These are phyloP conservation scores for Colletotrichum tropicicola DNA, from an alignment of 2,329 filamentous ascomycete genomes.

Conservation along the genomic window DNA sequence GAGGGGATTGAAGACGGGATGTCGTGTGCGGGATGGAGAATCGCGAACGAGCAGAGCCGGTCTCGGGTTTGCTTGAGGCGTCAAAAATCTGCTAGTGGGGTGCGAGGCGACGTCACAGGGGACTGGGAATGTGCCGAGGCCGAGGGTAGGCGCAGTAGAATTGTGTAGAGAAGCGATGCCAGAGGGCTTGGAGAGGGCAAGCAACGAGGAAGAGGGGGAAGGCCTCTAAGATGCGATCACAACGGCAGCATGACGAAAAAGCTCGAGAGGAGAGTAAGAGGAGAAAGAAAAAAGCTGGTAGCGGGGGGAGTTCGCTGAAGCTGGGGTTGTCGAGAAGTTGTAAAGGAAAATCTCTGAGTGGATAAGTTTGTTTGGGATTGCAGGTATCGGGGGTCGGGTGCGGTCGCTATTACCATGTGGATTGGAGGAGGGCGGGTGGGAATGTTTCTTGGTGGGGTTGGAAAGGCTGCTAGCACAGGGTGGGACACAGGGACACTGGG, in stretches of 20 bases:
- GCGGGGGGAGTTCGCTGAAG: slow-evolving; percentile 19
- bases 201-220: slow-evolving; percentile 8
- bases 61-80: slow-evolving; percentile 28
- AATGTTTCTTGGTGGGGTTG: slow-evolving; percentile 24
- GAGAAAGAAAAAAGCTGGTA: slow-evolving; percentile 8
- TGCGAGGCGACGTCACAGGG: slow-evolving; percentile 28
- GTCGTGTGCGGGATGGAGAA: slow-evolving; percentile 25
- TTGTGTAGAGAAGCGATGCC: slow-evolving; percentile 3
- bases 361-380: slow-evolving; percentile 31
- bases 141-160: slow-evolving; percentile 23
- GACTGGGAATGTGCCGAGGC: slow-evolving; percentile 17
- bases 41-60: slow-evolving; percentile 26
- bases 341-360: slow-evolving; percentile 31
- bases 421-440: slow-evolving; percentile 13
- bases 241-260: slow-evolving; percentile 28
- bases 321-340: slow-evolving; percentile 31
- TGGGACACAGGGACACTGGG: slow-evolving; percentile 3
- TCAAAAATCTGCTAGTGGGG: slow-evolving; percentile 32
- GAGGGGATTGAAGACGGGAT: neutral
- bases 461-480: neutral
- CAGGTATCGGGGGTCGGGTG: slow-evolving; percentile 26
- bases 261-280: slow-evolving; percentile 3
- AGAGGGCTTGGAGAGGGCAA: slow-evolving; percentile 8
- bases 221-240: slow-evolving; percentile 28
- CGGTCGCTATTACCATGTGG: slow-evolving; percentile 23